Base-by-base conservation (phyloP, 1,139 yeast genomes). In the Waltiozyma sp. region DNA sequence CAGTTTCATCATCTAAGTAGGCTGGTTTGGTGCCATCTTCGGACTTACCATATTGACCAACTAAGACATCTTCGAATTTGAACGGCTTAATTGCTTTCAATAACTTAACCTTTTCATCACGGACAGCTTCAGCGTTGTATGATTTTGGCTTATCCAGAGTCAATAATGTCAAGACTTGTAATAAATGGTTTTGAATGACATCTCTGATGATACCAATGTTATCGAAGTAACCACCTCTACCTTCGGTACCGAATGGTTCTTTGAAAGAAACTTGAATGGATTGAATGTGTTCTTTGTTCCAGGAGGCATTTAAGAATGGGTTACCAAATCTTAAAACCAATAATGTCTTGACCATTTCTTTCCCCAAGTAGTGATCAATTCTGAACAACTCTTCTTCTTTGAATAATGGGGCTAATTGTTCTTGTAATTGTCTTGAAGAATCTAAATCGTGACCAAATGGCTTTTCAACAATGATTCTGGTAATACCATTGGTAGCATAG, bases 221-320 rank as follows among this genome's bases (percentile, higher is more conserved):
- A 65, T 93, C 97, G 60, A 93, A 91, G 69, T 91, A 91, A 36
- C 98, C 98, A 52, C 98, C 98, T 60, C 99, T 80, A 47, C 98
- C 98, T 66, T 91, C 96, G 39, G 98, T 91, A 46, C 98, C 98
- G 57, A 93, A 89, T 13, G 91, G 84, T 67, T 91, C 99, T 68
- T 93, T 93, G 70, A 91, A 89, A 19, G 91, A 75, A 53, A 91
- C 79, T 66, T 89, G 96, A 49, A 91, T 80, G 42, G 81, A 76
- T 49, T 78, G 73, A 58, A 91, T 79, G 63, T 75, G 80, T 52
- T 83, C 75, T 60, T 73, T 78, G 68, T 84, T 83, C 96, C 97
- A 91, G 44, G 85, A 77, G 21, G 95, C 86, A 58, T 75, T 75
- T 58, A 91, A 71, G 62, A 89, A 74, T 57, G 80, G 80, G 66